Evolutionary conservation across 2,329 filamentous ascomycete species (phyloP), one percentile per base, ranked within the genome.

Genomic region (Aspergillus sp.): DNA sequence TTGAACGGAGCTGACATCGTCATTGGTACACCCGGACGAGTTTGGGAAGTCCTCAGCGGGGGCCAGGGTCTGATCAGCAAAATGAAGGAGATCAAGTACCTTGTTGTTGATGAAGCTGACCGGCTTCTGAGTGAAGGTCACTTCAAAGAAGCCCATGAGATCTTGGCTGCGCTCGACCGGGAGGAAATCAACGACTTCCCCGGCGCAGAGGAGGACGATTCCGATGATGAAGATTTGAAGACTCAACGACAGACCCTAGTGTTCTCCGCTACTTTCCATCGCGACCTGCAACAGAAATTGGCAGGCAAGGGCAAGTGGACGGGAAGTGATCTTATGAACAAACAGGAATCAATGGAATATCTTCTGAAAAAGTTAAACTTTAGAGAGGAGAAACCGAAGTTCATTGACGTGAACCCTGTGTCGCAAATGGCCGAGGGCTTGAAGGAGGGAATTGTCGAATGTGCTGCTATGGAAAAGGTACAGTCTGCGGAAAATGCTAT

Each of bases 191-290:
- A 64, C 19, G 66, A 66, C 13, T 57, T 65, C 24, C 61, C 61
- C 1, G 67, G 66, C 16, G 60, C 65, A 30, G 60, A 67, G 11
- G 54, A 63, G 2, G 50, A 64, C 2, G 50, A 56, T 5, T 56
- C 57, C n/a, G 78, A 78, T 1, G 76, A 80, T 3, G 76, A 80
- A 9, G 52, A 58, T 16, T 40, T 57, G 14, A 48, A 50, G 22
- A 49, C 59, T 9, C 55, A 40, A 65, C 81, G 93, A 38, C 94
- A 99, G 67, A 97, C 92, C 0, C 81, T 99, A 0, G 90, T 99
- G 17, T 99, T 99, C 71, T 97, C 94, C 0, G 94, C 94, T 0
- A 99, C 94, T 0, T 96, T 99, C 70, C 89, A 95, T 67, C 93
- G 92, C 65, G 86, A 87, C 0, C 75, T 99, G 26, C 93, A 97